Conservation (phyloP, 805 yeast species). For the Debaryomyces castellii region DNA sequence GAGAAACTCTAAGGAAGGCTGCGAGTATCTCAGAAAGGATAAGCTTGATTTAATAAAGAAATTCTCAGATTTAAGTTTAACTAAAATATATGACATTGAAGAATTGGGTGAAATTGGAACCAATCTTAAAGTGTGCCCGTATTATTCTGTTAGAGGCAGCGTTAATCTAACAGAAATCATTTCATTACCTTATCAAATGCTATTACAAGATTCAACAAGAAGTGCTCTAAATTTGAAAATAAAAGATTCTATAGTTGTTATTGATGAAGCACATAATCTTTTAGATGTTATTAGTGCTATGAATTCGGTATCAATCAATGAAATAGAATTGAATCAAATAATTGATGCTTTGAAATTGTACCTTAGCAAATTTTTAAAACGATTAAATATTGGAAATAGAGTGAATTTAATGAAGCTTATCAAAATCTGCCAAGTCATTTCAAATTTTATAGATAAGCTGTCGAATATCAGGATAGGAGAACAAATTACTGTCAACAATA, state of each 20-base stretch:
- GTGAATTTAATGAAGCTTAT: slow-evolving; percentile 64
- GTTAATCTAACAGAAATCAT: slow-evolving; percentile 66
- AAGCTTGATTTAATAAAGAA: slow-evolving; percentile 29
- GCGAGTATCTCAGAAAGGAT: slow-evolving; percentile 24
- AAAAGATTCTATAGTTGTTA: slow-evolving; percentile 64
- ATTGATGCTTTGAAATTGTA: slow-evolving; percentile 54
- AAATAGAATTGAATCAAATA: slow-evolving; percentile 46
- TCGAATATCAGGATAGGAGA: slow-evolving; percentile 47
- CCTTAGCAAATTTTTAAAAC: slow-evolving; percentile 55
- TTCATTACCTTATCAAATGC: slow-evolving; percentile 81
- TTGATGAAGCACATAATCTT: slow-evolving; percentile 92
- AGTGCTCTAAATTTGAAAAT: slow-evolving; percentile 57
- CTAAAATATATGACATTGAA: slow-evolving; percentile 73
- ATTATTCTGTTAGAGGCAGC: slow-evolving; percentile 67
- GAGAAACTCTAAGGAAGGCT: slow-evolving; percentile 40
- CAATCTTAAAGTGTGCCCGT: slow-evolving; percentile 67
- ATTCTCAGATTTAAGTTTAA: slow-evolving; percentile 55
- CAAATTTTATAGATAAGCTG: slow-evolving; percentile 41
- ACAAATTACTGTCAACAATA: slow-evolving; percentile 48
- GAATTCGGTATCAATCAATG: slow-evolving; percentile 59
- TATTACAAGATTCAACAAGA: slow-evolving; percentile 63
- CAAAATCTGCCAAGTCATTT: slow-evolving; percentile 54
- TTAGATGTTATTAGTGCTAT: slow-evolving; percentile 72
- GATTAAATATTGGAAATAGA: slow-evolving; percentile 70
- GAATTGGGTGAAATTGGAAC: slow-evolving; percentile 66